Base-by-base conservation (phyloP, 768 basidiomycete species). In the Daedaleopsis nitida region DNA sequence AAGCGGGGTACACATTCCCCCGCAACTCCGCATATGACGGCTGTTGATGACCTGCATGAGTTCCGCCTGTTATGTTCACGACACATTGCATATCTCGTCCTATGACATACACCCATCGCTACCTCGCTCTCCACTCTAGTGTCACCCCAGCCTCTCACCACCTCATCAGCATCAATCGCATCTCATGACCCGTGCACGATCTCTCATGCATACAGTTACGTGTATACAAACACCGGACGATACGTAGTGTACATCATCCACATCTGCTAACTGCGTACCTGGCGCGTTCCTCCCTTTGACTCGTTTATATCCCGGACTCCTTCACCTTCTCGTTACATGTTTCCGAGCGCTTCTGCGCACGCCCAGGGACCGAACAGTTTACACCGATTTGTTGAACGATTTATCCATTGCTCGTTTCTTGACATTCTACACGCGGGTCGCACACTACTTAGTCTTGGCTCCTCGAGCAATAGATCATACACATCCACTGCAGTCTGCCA, bases 1-100 rank as follows among this genome's bases (percentile, higher is more conserved):
- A 84, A 65, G 93, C 87, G 1, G 91, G 90, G 44, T 84, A 90
- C 69, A 76, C 76, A 0, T 91, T 89, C 75, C 95, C 95, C 17
- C 77, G 85, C 43, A 96, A 94, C 71, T 78, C 74, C 8, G 38
- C 57, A 45, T 72, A 69, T 59, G 68, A 76, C 62, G 73, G 74
- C 21, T 78, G 76, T 64, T 77, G 69, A 43, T 71, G 70, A 62
- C 17, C 17, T 42, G 39, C 39, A 19, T 21, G 45, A 19, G 45
- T 43, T 43, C n/a, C n/a, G 17, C 21, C 44, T 45, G 9, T 19
- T 5, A 45, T n/a, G 10, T 14, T 24, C 47, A 49, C 14, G 47
- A 24, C 50, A 48, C 39, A 45, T 57, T 52, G 62, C 53, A 49
- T 58, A 50, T 55, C 10, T 24, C 21, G 11, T 21, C 47, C 27